Base-by-base conservation (phyloP, 1,139 yeast species). In the Yarrowia galli region DNA sequence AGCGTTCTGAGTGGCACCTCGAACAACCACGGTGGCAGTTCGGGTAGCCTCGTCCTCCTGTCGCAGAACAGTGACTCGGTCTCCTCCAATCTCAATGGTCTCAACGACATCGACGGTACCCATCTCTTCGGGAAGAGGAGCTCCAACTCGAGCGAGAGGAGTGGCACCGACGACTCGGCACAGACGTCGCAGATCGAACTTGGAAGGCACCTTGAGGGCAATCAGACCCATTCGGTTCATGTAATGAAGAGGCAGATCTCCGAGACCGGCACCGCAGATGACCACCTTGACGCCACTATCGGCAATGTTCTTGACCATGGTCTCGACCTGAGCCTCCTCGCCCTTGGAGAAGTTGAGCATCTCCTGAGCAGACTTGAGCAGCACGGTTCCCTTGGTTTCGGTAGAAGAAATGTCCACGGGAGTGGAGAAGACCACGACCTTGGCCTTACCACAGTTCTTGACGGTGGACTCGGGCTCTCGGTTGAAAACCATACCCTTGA, bases 141-240 rank as follows among this genome's bases (percentile, higher is more conserved):
- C 97, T 72, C 97, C 98, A 69, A 96, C 84, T 79, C 98, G 85
- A 67, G 98, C 96, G 76, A 93, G 83, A 69, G 99, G 98, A 23
- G 98, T 90, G 54, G 98, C 98, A 66, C 98, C 98, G 81, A 98
- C 93, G 22, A 95, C 99, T 77, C 97, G 89, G 76, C 97, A 90
- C 70, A 95, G 82, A 78, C 99, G 88, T 81, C 98, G 89, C 71
- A 95, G 82, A 76, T 95, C 99, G 76, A 95, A 95, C 78, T 95
- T 95, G 69, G 97, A 89, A 70, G 97, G 95, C 54, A 95, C 97
- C 76, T 90, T 89, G 79, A 95, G 85, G 32, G 93, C 95, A 71
- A 95, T 82, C 67, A 95, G 89, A 45, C 88, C 89, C 76, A 89
- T 88, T 79, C 96, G 89, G 82, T 95, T 92, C 78, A 95, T 83